These are phyloP conservation scores for Pseudogymnoascus sp. DNA, from an alignment of 2,329 filamentous ascomycete genomes.

Conservation along the genomic window DNA sequence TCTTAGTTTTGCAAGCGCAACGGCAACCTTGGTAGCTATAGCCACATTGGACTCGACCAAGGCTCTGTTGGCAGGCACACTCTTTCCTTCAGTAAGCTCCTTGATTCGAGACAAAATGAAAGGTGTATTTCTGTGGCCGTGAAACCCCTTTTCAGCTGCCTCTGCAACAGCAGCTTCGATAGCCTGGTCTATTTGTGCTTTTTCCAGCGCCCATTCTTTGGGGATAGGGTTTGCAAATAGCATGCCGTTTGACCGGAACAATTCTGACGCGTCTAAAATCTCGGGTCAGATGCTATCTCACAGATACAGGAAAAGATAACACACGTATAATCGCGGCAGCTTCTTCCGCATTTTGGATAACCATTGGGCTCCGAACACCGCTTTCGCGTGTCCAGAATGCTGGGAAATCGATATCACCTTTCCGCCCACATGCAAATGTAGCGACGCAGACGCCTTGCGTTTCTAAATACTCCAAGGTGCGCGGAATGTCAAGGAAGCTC, in stretches of 20 bases:
- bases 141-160: slow-evolving; percentile 44
- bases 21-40: slow-evolving; percentile 55
- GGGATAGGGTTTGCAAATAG: slow-evolving; percentile 80
- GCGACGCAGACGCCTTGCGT: slow-evolving; percentile 71
- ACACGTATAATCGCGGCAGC: slow-evolving; percentile 79
- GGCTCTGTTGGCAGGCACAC: slow-evolving; percentile 54
- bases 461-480: slow-evolving; percentile 72
- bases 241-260: slow-evolving; percentile 56
- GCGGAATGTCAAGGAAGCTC: slow-evolving; percentile 85
- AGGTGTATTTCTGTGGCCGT: slow-evolving; percentile 60
- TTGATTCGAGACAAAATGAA: slow-evolving; percentile 61
- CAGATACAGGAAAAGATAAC: background rate
- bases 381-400: slow-evolving; percentile 90
- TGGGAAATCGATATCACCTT: slow-evolving; percentile 70
- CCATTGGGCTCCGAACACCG: slow-evolving; percentile 67
- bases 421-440: slow-evolving; percentile 79
- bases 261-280: slow-evolving; percentile 57
- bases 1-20: slow-evolving; percentile 50
- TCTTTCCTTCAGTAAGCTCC: slow-evolving; percentile 54
- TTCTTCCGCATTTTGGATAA: slow-evolving; percentile 66
- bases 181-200: slow-evolving; percentile 47
- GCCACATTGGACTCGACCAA: slow-evolving; percentile 59
- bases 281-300: background rate
- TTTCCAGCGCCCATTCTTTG: slow-evolving; percentile 48
- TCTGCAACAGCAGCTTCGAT: slow-evolving; percentile 48